Evolutionary conservation across 306 rosid species (phyloP).

Genomic region (Hylodesmum podocarpum): DNA sequence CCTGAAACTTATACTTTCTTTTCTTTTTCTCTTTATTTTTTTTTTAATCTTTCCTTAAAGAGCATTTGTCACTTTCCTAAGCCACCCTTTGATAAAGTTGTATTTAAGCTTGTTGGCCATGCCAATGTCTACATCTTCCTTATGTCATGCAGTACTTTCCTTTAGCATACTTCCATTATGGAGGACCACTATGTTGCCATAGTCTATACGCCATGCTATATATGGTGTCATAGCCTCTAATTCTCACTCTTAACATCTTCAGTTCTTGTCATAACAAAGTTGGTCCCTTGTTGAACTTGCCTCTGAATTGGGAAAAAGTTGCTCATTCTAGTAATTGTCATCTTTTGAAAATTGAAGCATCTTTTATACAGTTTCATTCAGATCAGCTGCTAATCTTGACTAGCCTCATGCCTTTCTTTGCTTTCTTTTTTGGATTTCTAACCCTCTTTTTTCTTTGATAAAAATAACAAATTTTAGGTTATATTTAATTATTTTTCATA

Average conservation of each 20-base stretch:
- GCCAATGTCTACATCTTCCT: neutral
- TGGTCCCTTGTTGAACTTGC: slow-evolving; percentile 27
- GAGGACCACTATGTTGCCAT: slow-evolving; percentile 38
- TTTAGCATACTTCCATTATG: neutral
- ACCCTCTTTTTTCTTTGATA: neutral
- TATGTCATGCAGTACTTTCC: neutral
- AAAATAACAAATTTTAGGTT: neutral
- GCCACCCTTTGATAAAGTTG: slow-evolving; percentile 18
- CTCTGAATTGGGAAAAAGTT: slow-evolving; percentile 8
- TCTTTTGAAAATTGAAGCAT: slow-evolving; percentile 4
- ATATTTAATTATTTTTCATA: too few relatives aligned
- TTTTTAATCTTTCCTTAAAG: slow-evolving; percentile 20
- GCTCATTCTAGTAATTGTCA: slow-evolving; percentile 15
- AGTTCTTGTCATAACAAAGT: neutral
- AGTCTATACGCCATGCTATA: neutral
- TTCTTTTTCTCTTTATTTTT: neutral
- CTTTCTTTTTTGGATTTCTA: neutral
- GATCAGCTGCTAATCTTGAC: slow-evolving; percentile 21
- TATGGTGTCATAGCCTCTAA: neutral
- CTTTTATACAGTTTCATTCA: neutral
- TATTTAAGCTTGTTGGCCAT: neutral
- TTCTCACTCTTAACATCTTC: neutral
- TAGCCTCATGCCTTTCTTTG: neutral
- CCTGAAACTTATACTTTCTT: neutral
- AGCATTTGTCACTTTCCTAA: neutral